Percentiles rank a stretch among this genome's conserved stretches.
Evolutionary conservation across 176 grass and related monocot species (phyloP).

Genomic region (Carex cristatella): DNA sequence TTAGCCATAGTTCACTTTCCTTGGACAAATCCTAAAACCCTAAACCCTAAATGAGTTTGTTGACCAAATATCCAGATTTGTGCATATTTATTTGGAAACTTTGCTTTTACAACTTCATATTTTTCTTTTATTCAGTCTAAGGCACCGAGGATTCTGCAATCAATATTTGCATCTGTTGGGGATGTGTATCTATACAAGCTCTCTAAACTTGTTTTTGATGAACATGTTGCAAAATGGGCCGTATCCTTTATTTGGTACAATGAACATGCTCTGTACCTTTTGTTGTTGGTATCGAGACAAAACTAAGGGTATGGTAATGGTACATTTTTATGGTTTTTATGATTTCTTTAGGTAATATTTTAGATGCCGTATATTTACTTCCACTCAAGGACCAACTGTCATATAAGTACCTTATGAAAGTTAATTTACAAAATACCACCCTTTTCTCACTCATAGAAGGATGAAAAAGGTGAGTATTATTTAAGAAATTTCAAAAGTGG

Average conservation of each 20-base stretch:
- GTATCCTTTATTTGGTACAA: constrained; percentile 51
- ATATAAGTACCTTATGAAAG: not conserved
- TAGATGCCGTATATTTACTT: not conserved
- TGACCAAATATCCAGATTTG: not conserved
- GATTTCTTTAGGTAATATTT: not conserved
- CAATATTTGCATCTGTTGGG: constrained; percentile 65
- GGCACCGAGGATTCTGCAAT: constrained; percentile 73
- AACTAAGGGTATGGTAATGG: not conserved
- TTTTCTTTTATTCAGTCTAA: constrained; percentile 36
- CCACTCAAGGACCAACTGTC: not conserved
- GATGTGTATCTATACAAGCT: constrained; percentile 84
- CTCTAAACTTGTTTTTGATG: constrained; percentile 67
- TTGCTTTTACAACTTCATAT: not conserved
- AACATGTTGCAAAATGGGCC: constrained; percentile 65
- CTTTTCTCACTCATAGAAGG: not conserved
- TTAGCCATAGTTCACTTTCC: not conserved
- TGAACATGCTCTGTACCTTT: not conserved
- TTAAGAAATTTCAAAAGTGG: not conserved
- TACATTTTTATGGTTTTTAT: not conserved
- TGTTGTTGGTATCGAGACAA: not conserved
- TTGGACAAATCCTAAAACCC: not conserved
- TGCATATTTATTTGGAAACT: not conserved
- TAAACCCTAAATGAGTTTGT: not conserved
- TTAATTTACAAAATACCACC: not conserved
- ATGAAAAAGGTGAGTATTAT: not conserved